Conservation (phyloP, 2,329 filamentous ascomycete species). For the Cladophialophora exuberans region DNA sequence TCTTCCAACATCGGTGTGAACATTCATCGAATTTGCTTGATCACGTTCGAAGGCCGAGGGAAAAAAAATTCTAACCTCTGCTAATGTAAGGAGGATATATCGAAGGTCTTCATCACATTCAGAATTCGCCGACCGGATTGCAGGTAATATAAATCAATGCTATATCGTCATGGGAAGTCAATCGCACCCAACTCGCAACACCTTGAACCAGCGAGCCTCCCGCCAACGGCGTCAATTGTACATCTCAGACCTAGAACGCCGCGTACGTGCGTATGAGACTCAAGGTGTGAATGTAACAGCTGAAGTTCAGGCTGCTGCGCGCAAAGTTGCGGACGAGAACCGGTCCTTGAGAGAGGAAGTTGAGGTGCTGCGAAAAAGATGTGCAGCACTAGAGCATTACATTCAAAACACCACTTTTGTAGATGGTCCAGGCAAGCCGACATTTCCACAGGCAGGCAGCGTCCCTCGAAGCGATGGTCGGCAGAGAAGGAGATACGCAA, state of each 20-base stretch:
- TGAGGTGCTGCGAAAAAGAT: neutral
- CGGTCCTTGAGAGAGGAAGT: slow-evolving; percentile 50
- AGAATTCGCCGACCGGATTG: neutral
- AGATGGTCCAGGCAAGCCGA: neutral
- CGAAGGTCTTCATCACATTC: neutral
- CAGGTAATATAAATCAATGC: neutral
- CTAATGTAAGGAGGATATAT: neutral
- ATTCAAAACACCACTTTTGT: neutral
- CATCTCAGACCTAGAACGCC: slow-evolving; percentile 68
- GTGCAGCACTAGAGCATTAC: neutral
- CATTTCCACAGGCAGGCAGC: neutral
- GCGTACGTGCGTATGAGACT: slow-evolving; percentile 65
- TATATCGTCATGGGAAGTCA: neutral
- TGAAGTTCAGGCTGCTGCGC: slow-evolving; percentile 73
- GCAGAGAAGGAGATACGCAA: too few species aligned
- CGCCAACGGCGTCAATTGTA: slow-evolving; percentile 75
- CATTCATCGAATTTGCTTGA: too few species aligned
- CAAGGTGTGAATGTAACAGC: slow-evolving; percentile 68
- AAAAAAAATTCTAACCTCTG: too few species aligned
- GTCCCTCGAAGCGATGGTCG: neutral
- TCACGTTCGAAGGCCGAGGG: too few species aligned
- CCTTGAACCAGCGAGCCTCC: slow-evolving; percentile 78
- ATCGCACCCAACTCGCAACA: slow-evolving; percentile 54
- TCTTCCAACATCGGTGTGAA: too few species aligned
- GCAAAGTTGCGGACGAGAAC: slow-evolving; percentile 72